phyloP scores from a whole-genome alignment of 495 filamentous ascomycete species.

The Aspergillus leporis region DNA sequence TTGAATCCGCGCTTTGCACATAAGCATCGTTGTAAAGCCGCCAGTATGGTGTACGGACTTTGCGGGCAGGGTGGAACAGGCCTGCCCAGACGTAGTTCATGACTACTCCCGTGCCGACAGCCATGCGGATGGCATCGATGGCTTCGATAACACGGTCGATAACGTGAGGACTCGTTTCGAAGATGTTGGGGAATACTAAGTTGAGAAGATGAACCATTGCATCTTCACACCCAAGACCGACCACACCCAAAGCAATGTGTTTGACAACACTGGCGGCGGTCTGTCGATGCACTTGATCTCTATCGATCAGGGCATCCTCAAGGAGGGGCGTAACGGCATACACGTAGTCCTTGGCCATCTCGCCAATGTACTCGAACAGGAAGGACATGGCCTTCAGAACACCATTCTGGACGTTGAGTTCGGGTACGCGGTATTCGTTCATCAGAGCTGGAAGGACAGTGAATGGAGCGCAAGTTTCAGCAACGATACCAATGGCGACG shows the following conservation, averaged over 20 bases:
- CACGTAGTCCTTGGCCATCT: conserved; percentile 99
- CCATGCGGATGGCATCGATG: conserved; percentile 94
- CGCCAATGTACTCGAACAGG: conserved; percentile 98
- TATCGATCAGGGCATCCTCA: conserved; percentile 95
- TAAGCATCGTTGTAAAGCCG: conserved; percentile 96
- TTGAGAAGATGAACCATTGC: conserved; percentile 98
- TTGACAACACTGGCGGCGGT: conserved; percentile 96
- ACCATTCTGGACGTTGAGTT: conserved; percentile 98
- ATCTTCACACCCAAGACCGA: conserved; percentile 97
- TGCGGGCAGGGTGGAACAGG: conserved; percentile 92
- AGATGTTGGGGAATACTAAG: conserved; percentile 93
- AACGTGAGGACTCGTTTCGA: conserved; percentile 97
- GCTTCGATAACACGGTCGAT: conserved; percentile 97
- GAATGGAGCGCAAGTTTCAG: conserved; percentile 98
- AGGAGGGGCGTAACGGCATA: conserved; percentile 97
- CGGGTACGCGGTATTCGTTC: conserved; percentile 99
- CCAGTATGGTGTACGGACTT: conserved; percentile 93
- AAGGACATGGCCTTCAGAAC: conserved; percentile 96
- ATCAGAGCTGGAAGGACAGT: conserved; percentile 98
- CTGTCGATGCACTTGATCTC: conserved; percentile 97
- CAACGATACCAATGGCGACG: conserved; percentile 99
- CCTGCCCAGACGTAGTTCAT: conserved; percentile 99
- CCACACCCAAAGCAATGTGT: conserved; percentile 93
- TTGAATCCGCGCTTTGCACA: conserved; percentile 86
- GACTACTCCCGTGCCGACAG: conserved; percentile 83